A percentile compares a stretch with the other conserved stretches of the same genome.
Conservation (phyloP, 805 yeast species). For the Metschnikowia similis region DNA sequence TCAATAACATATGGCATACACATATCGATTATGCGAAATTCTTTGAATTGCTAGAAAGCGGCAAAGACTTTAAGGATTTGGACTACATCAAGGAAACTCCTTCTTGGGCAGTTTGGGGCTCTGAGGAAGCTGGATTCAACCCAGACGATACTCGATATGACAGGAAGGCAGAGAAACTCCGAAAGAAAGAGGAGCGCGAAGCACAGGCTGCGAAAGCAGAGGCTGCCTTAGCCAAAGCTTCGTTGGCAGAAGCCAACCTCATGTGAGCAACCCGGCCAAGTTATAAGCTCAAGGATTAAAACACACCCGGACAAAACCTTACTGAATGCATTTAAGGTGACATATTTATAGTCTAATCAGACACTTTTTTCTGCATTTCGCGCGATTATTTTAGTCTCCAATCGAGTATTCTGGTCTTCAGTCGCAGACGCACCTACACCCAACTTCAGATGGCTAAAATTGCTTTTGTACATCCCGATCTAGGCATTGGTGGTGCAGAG, state of each 20-base stretch:
- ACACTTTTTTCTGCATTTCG: neutral
- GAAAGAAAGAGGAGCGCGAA: constrained; percentile 41
- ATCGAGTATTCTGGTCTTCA: neutral
- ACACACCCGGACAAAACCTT: neutral
- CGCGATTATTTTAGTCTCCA: neutral
- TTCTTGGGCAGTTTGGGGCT: constrained; percentile 87
- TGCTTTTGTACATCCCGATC: constrained; percentile 91
- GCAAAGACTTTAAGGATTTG: constrained; percentile 66
- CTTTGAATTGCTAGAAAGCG: constrained; percentile 64
- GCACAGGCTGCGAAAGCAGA: constrained; percentile 11
- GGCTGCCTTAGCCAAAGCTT: constrained; percentile 4
- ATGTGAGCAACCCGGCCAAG: neutral
- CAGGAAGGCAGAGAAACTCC: constrained; percentile 58
- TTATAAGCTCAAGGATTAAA: neutral
- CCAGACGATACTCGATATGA: constrained; percentile 74
- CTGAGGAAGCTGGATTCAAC: constrained; percentile 80
- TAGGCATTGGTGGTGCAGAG: constrained; percentile 98
- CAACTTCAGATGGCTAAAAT: constrained; percentile 34
- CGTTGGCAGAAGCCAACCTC: constrained; percentile 4
- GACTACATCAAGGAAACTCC: constrained; percentile 84
- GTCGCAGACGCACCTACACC: neutral
- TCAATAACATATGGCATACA: constrained; percentile 76
- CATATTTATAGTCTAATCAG: neutral
- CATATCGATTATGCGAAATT: constrained; percentile 80
- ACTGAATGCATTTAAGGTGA: neutral